Base-by-base conservation (phyloP, 345 rosid species). In the Citrus glauca region DNA sequence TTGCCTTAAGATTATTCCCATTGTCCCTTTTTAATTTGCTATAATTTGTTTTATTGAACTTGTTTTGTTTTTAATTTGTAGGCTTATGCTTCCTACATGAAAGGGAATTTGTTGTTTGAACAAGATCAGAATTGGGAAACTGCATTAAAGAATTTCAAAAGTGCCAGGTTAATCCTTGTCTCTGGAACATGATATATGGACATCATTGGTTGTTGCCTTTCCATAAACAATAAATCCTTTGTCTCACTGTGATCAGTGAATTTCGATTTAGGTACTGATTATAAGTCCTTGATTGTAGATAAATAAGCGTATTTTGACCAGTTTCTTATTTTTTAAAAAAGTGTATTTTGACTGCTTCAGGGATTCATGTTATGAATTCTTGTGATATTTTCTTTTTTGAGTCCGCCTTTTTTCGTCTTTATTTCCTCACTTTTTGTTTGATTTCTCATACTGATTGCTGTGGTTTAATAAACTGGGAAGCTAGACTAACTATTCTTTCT, bases 71-170 rank as follows among this genome's bases (percentile, higher is more conserved):
- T 62, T 42, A 24, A 65, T 76, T 78, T 85, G 71, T 84, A 97
- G 98, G 99, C 98, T 81, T 97, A 97, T 87, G 97, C 95, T n/a
- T 92, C 98, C 75, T 97, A 92, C 82, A 97, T 97, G 98, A 90
- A 94, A 89, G 98, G 95, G 77, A 91, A 75, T 83, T 84, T 97
- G 79, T 82, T 97, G 87, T 97, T 97, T 83, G 99, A 97, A 88
- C 98, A 94, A 88, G 99, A 94, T 78, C 85, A 86, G 79, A 97
- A 89, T 81, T 97, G 98, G 98, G 97, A 97, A 68, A 87, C 86
- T 81, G 98, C 98, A 17, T 87, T 94, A 87, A 89, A 86, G 89
- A 83, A 90, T 82, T 97, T 97, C 86, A 89, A 88, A 77, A 94
- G 90, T 85, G 93, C 99, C 87, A 97, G 99, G 99, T 97, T 83